Evolutionary conservation across 1,139 yeast species (phyloP).

Genomic region (Ogataea hybrid): DNA sequence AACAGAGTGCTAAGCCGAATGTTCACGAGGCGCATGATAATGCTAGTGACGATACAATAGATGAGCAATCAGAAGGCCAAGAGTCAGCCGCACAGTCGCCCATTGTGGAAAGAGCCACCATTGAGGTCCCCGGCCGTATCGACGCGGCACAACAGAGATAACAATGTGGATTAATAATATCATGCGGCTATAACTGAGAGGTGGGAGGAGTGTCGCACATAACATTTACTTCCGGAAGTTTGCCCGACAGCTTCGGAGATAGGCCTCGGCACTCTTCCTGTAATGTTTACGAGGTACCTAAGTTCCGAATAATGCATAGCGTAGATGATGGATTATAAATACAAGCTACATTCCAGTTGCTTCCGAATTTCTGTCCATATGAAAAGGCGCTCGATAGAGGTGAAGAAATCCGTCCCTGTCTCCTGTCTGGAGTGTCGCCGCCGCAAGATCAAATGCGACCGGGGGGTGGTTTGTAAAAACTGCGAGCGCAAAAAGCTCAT

Average conservation of each 20-base stretch:
- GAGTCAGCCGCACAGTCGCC: neutral
- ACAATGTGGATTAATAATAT: constrained; percentile 2
- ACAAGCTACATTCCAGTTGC: neutral
- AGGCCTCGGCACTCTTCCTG: neutral
- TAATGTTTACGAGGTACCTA: neutral
- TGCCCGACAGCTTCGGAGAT: constrained; percentile 1
- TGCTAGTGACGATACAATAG: constrained; percentile 1
- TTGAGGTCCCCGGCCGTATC: neutral
- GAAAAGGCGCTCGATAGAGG: constrained; percentile 1
- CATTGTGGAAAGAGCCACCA: neutral
- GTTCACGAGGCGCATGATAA: constrained; percentile 25
- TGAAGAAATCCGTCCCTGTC: constrained; percentile 21
- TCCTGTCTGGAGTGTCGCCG: constrained; percentile 30
- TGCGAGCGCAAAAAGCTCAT: constrained; percentile 22
- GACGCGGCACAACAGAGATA: neutral
- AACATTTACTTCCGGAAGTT: constrained; percentile 1
- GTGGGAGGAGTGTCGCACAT: constrained; percentile 3
- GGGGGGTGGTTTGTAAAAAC: constrained; percentile 23
- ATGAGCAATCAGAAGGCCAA: neutral
- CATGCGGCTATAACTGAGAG: constrained; percentile 1
- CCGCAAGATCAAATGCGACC: constrained; percentile 29
- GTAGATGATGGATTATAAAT: constrained; percentile 3
- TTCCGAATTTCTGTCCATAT: neutral
- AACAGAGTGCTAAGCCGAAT: neutral
- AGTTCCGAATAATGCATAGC: neutral